A percentile compares a stretch with the other conserved stretches of the same genome.
These are phyloP conservation scores for Sphagnum fallax DNA, from an alignment of 228 moss, liverwort and hornwort genomes.

Conservation along the genomic window DNA sequence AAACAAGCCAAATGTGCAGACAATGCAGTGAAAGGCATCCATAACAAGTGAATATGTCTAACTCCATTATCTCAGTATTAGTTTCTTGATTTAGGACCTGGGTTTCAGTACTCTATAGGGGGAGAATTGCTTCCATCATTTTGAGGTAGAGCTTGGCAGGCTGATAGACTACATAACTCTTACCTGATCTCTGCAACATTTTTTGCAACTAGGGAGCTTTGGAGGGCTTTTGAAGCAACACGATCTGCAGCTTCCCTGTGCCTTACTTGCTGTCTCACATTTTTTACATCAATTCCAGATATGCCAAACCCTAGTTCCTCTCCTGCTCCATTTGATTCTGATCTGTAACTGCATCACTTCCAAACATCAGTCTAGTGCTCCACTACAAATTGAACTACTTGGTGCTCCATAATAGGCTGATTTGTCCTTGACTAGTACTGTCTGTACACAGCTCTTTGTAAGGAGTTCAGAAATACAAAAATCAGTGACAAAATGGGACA, in stretches of 20 bases:
- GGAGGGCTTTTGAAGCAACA: conserved; percentile 26
- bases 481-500: background rate
- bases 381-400: background rate
- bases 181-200: conserved; percentile 87
- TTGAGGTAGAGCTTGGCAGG: background rate
- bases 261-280: conserved; percentile 84
- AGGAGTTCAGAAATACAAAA: background rate
- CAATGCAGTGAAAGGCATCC: too few relatives aligned
- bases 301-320: conserved; percentile 33
- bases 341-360: conserved; percentile 49
- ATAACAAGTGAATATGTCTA: too few relatives aligned
- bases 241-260: conserved; percentile 32
- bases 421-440: background rate
- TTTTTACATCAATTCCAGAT: conserved; percentile 74
- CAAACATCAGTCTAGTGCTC: background rate
- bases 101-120: background rate
- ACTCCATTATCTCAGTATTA: too few relatives aligned
- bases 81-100: background rate
- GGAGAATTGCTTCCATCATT: background rate
- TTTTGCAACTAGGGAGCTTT: conserved; percentile 64
- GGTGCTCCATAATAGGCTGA: background rate
- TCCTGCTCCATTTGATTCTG: conserved; percentile 33
- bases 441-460: background rate
- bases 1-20: too few relatives aligned
- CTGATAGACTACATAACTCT: background rate